phyloP scores from a whole-genome alignment of 768 basidiomycete species.

The Kwoniella bestiolae region DNA sequence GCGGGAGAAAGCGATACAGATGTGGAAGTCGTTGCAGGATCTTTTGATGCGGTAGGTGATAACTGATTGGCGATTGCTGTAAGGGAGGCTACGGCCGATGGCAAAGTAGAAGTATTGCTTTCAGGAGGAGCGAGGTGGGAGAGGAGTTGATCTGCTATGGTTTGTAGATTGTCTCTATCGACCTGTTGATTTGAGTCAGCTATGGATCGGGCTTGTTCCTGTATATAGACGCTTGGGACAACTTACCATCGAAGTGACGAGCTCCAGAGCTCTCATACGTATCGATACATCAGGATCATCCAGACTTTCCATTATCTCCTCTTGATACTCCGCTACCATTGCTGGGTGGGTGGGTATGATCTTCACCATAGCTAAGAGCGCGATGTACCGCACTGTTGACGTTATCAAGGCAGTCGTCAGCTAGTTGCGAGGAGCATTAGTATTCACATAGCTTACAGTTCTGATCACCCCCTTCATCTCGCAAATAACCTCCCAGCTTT shows the following conservation, averaged over 20 bases:
- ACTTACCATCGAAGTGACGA: constrained; percentile 87
- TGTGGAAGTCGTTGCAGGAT: constrained; percentile 61
- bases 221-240: background rate
- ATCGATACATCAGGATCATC: constrained; percentile 95
- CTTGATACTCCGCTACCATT: constrained; percentile 87
- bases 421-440: too few species aligned
- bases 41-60: constrained; percentile 22
- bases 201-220: background rate
- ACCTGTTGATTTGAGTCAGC: constrained; percentile 63
- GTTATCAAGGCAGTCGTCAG: background rate
- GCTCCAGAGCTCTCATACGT: constrained; percentile 90
- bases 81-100: constrained; percentile 42
- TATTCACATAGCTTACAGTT: too few species aligned
- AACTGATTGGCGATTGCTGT: constrained; percentile 64
- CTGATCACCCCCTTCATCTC: constrained; percentile 79
- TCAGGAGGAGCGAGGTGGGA: constrained; percentile 75
- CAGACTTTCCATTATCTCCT: constrained; percentile 83
- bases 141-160: constrained; percentile 85
- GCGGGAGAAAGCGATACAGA: constrained; percentile 68
- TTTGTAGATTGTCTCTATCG: constrained; percentile 79
- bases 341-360: constrained; percentile 91
- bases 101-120: constrained; percentile 59
- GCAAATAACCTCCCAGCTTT: constrained; percentile 87
- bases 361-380: constrained; percentile 90
- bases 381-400: constrained; percentile 88